phyloP scores from a whole-genome alignment of 2,329 filamentous ascomycete genomes.

The Colletotrichum musicola region DNA sequence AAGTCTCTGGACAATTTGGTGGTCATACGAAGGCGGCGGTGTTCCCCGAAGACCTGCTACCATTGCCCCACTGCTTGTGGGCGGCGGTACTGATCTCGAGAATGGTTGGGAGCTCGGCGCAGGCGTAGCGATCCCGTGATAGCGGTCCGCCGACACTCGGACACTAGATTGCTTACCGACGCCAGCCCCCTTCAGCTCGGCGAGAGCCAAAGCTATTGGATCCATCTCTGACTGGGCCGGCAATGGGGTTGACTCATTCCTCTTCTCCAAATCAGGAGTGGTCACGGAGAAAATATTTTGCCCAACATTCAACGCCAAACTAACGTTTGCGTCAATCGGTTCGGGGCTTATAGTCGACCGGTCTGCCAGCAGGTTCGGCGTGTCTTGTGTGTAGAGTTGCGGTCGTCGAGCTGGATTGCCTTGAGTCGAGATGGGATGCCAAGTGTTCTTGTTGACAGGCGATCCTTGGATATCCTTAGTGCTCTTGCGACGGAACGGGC shows the following conservation, averaged over 20 bases:
- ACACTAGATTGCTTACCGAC: slow-evolving; percentile 81
- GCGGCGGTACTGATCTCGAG: slow-evolving; percentile 56
- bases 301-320: slow-evolving; percentile 92
- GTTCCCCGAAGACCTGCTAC: slow-evolving; percentile 76
- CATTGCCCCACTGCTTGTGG: slow-evolving; percentile 55
- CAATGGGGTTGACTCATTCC: slow-evolving; percentile 48
- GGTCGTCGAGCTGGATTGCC: slow-evolving; percentile 52
- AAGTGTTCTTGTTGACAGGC: slow-evolving; percentile 68
- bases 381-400: slow-evolving; percentile 54
- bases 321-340: slow-evolving; percentile 90
- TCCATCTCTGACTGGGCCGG: slow-evolving; percentile 75
- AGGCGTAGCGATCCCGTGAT: slow-evolving; percentile 92
- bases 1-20: slow-evolving; percentile 77
- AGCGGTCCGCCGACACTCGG: slow-evolving; percentile 94
- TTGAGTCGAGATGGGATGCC: slow-evolving; percentile 58
- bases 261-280: slow-evolving; percentile 75
- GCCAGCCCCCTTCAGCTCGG: slow-evolving; percentile 87
- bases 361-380: slow-evolving; percentile 54
- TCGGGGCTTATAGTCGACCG: slow-evolving; percentile 75
- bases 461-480: slow-evolving; percentile 73
- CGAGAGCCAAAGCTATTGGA: slow-evolving; percentile 91
- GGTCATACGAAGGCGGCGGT: slow-evolving; percentile 89
- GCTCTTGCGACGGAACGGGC: slow-evolving; percentile 93
- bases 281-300: slow-evolving; percentile 97
- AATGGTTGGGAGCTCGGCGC: slow-evolving; percentile 65